These are phyloP conservation scores for Talaromyces sp. DNA, from an alignment of 2,329 filamentous ascomycete genomes.

Conservation along the genomic window DNA sequence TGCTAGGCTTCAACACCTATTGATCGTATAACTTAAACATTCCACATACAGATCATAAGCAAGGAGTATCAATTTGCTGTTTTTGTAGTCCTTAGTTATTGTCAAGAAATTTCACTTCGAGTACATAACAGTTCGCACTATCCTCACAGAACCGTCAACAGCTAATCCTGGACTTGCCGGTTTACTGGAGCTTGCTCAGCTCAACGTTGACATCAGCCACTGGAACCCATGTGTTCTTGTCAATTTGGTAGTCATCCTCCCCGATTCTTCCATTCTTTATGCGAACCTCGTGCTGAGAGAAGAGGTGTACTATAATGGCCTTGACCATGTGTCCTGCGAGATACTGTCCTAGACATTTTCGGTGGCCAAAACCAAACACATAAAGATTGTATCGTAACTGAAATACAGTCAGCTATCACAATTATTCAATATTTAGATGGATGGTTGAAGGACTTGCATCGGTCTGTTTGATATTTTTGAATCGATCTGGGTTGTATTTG, in stretches of 20 bases:
- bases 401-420: background rate
- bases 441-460: background rate
- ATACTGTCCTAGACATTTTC: conserved; percentile 4
- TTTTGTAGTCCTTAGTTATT: background rate
- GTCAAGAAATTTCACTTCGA: background rate
- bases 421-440: background rate
- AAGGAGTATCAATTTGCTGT: background rate
- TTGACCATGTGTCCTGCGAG: background rate
- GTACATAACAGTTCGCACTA: no score
- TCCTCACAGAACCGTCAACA: background rate
- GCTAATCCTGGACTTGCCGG: background rate
- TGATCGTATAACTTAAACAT: background rate
- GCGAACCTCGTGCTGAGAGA: background rate
- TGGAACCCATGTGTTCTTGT: background rate
- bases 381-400: conserved; percentile 2
- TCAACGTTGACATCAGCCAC: background rate
- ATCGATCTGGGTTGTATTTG: conserved; percentile 29
- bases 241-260: background rate
- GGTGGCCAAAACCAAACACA: background rate
- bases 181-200: background rate
- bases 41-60: background rate
- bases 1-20: no score
- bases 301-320: background rate
- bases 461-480: conserved; percentile 3
- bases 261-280: background rate